Percentiles rank a stretch among this genome's conserved stretches.
phyloP scores from a whole-genome alignment of 1,284 basidiomycete species.

The Afroboletus lepidellus region DNA sequence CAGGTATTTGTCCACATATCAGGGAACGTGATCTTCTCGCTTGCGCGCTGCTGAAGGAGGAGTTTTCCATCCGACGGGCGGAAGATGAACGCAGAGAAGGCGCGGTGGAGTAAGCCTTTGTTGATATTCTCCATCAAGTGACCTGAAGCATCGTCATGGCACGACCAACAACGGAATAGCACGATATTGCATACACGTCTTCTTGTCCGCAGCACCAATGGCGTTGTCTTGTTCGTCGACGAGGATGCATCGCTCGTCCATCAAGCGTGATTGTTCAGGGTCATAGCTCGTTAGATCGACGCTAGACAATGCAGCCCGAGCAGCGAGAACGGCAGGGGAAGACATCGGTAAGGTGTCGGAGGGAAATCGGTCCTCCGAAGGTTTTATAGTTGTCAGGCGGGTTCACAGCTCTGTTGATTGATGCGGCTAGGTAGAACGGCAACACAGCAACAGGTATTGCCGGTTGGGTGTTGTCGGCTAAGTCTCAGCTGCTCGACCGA shows the following conservation, averaged over 20 bases:
- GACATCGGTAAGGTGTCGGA: conserved; percentile 38
- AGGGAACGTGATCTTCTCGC: conserved; percentile 99
- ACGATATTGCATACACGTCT: conserved; percentile 73
- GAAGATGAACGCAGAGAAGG: conserved; percentile 98
- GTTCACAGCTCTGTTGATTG: neutral
- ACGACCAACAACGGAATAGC: neutral
- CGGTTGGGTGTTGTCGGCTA: neutral
- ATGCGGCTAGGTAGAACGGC: neutral
- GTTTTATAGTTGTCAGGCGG: conserved; percentile 7
- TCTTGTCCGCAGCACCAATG: conserved; percentile 94
- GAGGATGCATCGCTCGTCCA: conserved; percentile 98
- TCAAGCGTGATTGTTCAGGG: conserved; percentile 80
- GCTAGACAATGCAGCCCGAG: conserved; percentile 60
- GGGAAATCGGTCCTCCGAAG: neutral
- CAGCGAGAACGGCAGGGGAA: conserved; percentile 58
- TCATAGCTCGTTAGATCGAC: conserved; percentile 79
- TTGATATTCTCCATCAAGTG: conserved; percentile 98
- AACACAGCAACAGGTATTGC: neutral
- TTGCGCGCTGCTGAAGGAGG: conserved; percentile 92
- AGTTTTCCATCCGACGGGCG: conserved; percentile 91
- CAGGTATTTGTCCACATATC: conserved; percentile 99
- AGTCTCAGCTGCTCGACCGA: neutral
- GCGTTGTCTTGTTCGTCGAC: conserved; percentile 88
- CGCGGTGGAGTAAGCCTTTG: conserved; percentile 93
- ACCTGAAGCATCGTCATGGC: conserved; percentile 41